Evolutionary conservation across 257 asterid genomes (phyloP).

Genomic region (Hygrophila difformis): DNA sequence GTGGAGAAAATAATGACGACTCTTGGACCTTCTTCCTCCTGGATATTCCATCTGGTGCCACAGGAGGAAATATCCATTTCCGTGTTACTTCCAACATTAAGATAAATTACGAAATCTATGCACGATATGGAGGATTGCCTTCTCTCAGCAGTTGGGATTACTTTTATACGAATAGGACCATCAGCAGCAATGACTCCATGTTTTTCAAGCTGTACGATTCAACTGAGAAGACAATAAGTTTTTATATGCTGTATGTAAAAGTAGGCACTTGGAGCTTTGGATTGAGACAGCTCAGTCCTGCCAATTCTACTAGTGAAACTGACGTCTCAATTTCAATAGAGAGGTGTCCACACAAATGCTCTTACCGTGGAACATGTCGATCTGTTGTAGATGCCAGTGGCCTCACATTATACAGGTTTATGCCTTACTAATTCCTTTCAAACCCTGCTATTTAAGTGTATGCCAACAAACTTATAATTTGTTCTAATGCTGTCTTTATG

Average conservation of each 20-base stretch:
- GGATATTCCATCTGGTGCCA: constrained; percentile 73
- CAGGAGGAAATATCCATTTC: constrained; percentile 76
- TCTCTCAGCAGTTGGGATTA: constrained; percentile 74
- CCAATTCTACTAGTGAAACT: constrained; percentile 29
- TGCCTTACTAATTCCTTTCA: neutral
- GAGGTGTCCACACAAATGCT: constrained; percentile 86
- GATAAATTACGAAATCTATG: constrained; percentile 62
- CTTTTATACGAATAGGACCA: constrained; percentile 61
- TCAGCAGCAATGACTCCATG: constrained; percentile 77
- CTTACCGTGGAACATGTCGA: constrained; percentile 78
- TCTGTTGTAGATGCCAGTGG: constrained; percentile 64
- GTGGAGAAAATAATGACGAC: constrained; percentile 22
- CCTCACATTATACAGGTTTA: constrained; percentile 69
- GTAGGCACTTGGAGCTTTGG: constrained; percentile 92
- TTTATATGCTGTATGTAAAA: constrained; percentile 59
- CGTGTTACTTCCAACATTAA: constrained; percentile 40
- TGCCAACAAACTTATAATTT: neutral
- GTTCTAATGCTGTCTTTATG: constrained; percentile 9
- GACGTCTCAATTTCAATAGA: constrained; percentile 63
- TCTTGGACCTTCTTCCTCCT: constrained; percentile 80
- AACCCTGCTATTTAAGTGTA: neutral
- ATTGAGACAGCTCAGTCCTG: constrained; percentile 43
- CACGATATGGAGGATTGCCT: constrained; percentile 83
- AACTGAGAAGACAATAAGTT: constrained; percentile 44
- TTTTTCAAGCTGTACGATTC: constrained; percentile 78